These are phyloP conservation scores for Talaromyces verruculosus DNA, from an alignment of 2,329 filamentous ascomycete species.

Conservation along the genomic window DNA sequence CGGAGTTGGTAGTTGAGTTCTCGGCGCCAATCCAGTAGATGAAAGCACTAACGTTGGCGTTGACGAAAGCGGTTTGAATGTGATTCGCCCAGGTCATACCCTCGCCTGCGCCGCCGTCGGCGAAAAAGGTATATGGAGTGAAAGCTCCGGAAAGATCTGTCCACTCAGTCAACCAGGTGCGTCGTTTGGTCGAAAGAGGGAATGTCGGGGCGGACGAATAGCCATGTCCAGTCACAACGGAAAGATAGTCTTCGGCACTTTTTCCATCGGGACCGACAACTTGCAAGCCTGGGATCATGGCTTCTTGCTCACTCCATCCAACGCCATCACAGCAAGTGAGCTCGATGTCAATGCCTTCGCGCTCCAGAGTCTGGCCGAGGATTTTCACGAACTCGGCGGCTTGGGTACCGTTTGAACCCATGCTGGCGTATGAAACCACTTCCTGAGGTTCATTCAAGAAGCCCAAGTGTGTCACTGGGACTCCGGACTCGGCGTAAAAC, in stretches of 20 bases:
- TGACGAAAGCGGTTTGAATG: slow-evolving; percentile 52
- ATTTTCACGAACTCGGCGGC: slow-evolving; percentile 54
- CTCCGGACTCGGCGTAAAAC: slow-evolving; percentile 43
- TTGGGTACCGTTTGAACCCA: slow-evolving; percentile 49
- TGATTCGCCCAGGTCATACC: slow-evolving; percentile 59
- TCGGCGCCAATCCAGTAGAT: slow-evolving; percentile 56
- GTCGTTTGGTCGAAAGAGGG: slow-evolving; percentile 43
- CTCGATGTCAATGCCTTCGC: slow-evolving; percentile 38
- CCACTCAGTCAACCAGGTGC: slow-evolving; percentile 56
- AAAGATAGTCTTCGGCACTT: slow-evolving; percentile 40
- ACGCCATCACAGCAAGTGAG: slow-evolving; percentile 50
- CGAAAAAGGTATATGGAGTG: slow-evolving; percentile 50
- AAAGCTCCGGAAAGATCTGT: slow-evolving; percentile 49
- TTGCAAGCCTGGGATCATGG: slow-evolving; percentile 41
- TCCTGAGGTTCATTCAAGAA: slow-evolving; percentile 51
- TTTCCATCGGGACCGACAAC: slow-evolving; percentile 25
- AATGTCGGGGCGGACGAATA: slow-evolving; percentile 45
- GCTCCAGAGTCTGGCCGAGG: slow-evolving; percentile 44
- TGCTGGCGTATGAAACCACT: slow-evolving; percentile 45
- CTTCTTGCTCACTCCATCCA: slow-evolving; percentile 43
- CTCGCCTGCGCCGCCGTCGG: slow-evolving; percentile 49
- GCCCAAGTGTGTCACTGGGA: slow-evolving; percentile 44
- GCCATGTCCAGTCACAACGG: slow-evolving; percentile 45
- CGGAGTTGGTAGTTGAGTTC: slow-evolving; percentile 41
- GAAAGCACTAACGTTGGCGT: slow-evolving; percentile 53